A percentile compares a stretch with the other conserved stretches of the same genome.
Evolutionary conservation across 2,329 filamentous ascomycete species (phyloP).

Genomic region (Nothophaeocryptopus gaeumannii): DNA sequence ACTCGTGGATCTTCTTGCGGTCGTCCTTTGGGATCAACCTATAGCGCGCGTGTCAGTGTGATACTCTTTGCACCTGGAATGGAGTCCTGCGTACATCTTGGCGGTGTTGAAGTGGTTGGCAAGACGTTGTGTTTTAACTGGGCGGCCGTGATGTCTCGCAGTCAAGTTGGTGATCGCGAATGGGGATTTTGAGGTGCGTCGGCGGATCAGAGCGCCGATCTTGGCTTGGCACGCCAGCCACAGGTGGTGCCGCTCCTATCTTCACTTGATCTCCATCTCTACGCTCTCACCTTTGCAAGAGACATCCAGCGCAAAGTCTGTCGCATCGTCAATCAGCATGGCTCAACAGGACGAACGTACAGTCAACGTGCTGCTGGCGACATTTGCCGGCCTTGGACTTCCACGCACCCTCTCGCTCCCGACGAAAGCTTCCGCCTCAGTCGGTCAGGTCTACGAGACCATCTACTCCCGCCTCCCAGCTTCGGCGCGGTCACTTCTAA

Average conservation of each 20-base stretch:
- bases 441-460: constrained; percentile 66
- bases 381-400: constrained; percentile 77
- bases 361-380: constrained; percentile 83
- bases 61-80: not conserved
- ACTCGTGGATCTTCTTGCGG: constrained; percentile 99
- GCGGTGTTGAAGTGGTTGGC: constrained; percentile 34
- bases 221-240: no score
- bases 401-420: constrained; percentile 81
- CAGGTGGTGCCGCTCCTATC: no score
- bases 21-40: constrained; percentile 99
- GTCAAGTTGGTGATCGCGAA: no score
- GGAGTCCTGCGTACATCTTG: constrained; percentile 40
- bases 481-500: constrained; percentile 61
- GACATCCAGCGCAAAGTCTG: no score
- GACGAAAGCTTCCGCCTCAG: constrained; percentile 61
- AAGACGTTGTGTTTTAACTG: not conserved
- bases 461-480: constrained; percentile 58
- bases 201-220: no score
- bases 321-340: constrained; percentile 1
- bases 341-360: constrained; percentile 9
- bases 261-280: no score
- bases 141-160: constrained; percentile 1
- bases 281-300: no score
- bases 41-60: constrained; percentile 13
- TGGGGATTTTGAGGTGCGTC: no score